A percentile compares a stretch with the other conserved stretches of the same genome.
These are phyloP conservation scores for Penicillium sp. DNA, from an alignment of 2,329 filamentous ascomycete genomes.

Conservation along the genomic window DNA sequence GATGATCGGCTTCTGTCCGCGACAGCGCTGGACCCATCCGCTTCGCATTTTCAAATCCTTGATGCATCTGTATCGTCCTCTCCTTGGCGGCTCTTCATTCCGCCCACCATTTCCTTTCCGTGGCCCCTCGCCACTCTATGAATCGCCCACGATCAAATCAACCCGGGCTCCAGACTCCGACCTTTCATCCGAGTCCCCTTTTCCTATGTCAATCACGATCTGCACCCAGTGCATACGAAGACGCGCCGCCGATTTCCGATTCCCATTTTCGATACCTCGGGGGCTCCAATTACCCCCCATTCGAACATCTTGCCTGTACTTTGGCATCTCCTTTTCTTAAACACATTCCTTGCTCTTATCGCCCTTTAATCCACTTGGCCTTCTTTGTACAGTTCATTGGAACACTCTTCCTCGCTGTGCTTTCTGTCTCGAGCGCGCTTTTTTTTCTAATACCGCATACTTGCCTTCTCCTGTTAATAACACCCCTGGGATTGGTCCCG, in stretches of 20 bases:
- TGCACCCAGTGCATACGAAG: constrained; percentile 10
- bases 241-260: not conserved
- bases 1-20: not conserved
- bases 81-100: constrained; percentile 12
- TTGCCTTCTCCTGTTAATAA: constrained; percentile 4
- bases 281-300: constrained; percentile 5
- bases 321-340: constrained; percentile 12
- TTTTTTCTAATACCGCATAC: not conserved
- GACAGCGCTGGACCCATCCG: constrained; percentile 3
- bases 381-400: constrained; percentile 34
- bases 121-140: constrained; percentile 23
- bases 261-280: constrained; percentile 1
- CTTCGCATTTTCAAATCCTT: constrained; percentile 12
- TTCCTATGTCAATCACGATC: constrained; percentile 18
- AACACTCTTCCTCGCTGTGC: constrained; percentile 26
- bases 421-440: constrained; percentile 28
- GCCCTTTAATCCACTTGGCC: constrained; percentile 33
- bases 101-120: constrained; percentile 6
- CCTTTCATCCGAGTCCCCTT: constrained; percentile 11
- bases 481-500: constrained; percentile 3
- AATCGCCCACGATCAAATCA: constrained; percentile 17
- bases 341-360: constrained; percentile 21
- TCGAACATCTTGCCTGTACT: constrained; percentile 6
- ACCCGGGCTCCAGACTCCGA: constrained; percentile 1
- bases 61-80: constrained; percentile 21